A percentile compares a stretch with the other conserved stretches of the same genome.
phyloP scores from a whole-genome alignment of 306 rosid genomes.

The Citrullus mucosospermus region DNA sequence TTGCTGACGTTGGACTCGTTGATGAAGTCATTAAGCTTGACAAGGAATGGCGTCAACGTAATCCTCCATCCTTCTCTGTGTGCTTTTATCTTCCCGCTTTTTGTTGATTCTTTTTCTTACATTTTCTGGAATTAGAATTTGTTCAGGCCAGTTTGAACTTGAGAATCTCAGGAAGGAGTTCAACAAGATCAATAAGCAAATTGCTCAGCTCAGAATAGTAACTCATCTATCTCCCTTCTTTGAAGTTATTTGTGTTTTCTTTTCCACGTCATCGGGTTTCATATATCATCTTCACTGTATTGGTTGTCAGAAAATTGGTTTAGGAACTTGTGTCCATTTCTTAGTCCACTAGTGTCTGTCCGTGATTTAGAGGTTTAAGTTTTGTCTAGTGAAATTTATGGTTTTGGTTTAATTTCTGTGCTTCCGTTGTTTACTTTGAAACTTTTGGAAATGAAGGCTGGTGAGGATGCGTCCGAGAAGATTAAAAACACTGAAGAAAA shows the following conservation, averaged over 20 bases:
- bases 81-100: background rate
- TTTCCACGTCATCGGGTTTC: background rate
- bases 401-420: background rate
- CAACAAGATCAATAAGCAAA: constrained; percentile 67
- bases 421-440: background rate
- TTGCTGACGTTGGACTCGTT: constrained; percentile 54
- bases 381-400: background rate
- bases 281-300: background rate
- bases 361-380: too few species aligned
- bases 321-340: background rate
- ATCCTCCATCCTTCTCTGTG: background rate
- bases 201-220: constrained; percentile 53
- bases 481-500: constrained; percentile 52
- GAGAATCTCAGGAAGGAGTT: constrained; percentile 63
- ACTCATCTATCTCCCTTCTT: background rate
- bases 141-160: constrained; percentile 56
- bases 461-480: constrained; percentile 40
- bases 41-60: constrained; percentile 89
- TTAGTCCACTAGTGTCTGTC: too few species aligned
- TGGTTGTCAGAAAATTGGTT: background rate
- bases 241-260: background rate
- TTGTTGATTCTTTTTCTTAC: background rate
- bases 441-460: constrained; percentile 2
- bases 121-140: background rate
- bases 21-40: constrained; percentile 78